phyloP scores from a whole-genome alignment of 2,329 filamentous ascomycete species.

The Nannizziopsis barbatae region DNA sequence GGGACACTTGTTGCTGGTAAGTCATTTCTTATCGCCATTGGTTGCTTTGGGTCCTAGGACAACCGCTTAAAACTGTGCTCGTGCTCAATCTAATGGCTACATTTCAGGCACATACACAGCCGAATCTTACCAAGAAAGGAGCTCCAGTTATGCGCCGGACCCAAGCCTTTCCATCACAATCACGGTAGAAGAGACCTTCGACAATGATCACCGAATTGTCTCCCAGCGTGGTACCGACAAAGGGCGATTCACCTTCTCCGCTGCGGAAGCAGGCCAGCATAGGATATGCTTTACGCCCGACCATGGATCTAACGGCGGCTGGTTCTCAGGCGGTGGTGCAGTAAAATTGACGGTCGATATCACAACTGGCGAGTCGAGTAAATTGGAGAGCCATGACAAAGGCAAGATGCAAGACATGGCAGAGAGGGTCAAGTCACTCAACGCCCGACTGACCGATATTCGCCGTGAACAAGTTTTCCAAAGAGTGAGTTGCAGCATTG shows the following conservation, averaged over 20 bases:
- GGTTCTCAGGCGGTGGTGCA: constrained; percentile 61
- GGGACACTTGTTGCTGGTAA: constrained; percentile 84
- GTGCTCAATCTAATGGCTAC: constrained; percentile 4
- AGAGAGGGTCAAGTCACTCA: constrained; percentile 78
- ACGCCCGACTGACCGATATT: constrained; percentile 75
- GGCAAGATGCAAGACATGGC: constrained; percentile 83
- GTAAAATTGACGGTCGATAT: constrained; percentile 80
- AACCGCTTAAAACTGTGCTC: not conserved
- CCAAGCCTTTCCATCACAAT: constrained; percentile 73
- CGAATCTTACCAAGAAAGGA: constrained; percentile 67
- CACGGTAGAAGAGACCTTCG: constrained; percentile 89
- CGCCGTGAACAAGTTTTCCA: constrained; percentile 94
- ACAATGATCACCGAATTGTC: constrained; percentile 94
- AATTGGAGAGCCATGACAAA: constrained; percentile 91
- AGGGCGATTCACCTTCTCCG: constrained; percentile 90
- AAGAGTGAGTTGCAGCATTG: constrained; percentile 52
- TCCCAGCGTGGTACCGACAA: constrained; percentile 64
- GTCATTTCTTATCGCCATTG: not conserved
- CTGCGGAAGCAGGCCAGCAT: constrained; percentile 90
- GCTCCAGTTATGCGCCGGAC: constrained; percentile 58
- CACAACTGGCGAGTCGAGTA: constrained; percentile 85
- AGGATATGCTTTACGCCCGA: constrained; percentile 88
- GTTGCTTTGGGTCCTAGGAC: not conserved
- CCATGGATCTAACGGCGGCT: constrained; percentile 53
- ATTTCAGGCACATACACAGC: constrained; percentile 67